Percentiles rank a stretch among this genome's conserved stretches.
Conservation (phyloP, 2,329 filamentous ascomycete species). For the Boeremia exigua region DNA sequence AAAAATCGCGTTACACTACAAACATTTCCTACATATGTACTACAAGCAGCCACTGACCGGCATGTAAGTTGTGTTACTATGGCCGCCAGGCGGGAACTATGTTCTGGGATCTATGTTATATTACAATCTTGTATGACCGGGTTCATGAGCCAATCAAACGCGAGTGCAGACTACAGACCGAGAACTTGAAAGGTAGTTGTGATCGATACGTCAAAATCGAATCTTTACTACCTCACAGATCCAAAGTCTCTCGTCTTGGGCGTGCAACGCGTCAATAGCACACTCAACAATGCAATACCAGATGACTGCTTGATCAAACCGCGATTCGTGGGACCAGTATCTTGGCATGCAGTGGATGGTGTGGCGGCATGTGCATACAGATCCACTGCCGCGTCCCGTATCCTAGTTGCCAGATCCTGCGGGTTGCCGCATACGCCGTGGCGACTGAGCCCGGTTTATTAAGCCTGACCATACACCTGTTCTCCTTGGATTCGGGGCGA, state of each 20-base stretch:
- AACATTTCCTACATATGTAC: conserved; percentile 2
- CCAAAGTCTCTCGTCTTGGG: too few species aligned
- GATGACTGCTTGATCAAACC: background rate
- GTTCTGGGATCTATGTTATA: background rate
- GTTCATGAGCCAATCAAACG: background rate
- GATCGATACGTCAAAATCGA: background rate
- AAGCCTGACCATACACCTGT: background rate
- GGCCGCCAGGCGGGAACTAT: background rate
- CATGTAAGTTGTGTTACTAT: conserved; percentile 9
- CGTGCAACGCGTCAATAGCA: background rate
- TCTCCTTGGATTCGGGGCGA: background rate
- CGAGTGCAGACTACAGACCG: background rate
- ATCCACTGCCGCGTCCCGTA: background rate
- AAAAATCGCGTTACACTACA: too few species aligned
- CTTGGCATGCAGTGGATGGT: conserved; percentile 7
- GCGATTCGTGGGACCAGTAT: background rate
- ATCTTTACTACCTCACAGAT: background rate
- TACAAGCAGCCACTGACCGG: conserved; percentile 8
- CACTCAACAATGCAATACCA: background rate
- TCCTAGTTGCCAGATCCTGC: conserved; percentile 7
- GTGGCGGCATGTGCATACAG: conserved; percentile 1
- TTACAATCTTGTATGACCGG: background rate
- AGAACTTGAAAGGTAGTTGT: background rate
- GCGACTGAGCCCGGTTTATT: background rate
- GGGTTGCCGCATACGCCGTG: background rate